Evolutionary conservation across 78 protist genomes (phyloP), one percentile per base, ranked within the genome.

Genomic region (Dictyostelium brefeldianum): DNA sequence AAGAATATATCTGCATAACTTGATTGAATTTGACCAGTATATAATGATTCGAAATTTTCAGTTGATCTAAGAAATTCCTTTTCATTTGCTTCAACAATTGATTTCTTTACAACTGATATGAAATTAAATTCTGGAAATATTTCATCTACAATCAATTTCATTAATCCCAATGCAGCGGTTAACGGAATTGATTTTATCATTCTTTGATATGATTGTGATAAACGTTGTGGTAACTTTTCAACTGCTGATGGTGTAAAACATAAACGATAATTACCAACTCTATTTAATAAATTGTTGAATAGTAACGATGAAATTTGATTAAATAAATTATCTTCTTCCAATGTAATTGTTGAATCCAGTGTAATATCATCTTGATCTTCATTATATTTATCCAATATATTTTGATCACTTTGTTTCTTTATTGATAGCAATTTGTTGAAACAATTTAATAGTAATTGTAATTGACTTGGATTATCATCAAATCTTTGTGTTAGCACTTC

Each of bases 241-340:
- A 41, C 50, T n/a, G 17, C 4, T 29, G 14, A 17, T 47, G 78
- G 83, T 50, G 81, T 27, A 47, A 77, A 87, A 50, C 93, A 87
- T 5, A 77, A 43, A 6, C 93, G 36, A 50, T 87, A 87, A 41
- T 87, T 53, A 22, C 78, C 50, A 18, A 87, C n/a, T 25, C 93
- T 29, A 77, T 41, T 50, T 48, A 62, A 25, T 48, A 87, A 54
- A 9, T 77, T 80, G 18, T 87, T 81, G 27, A 87, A 48, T 62
- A 87, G 31, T 20, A 17, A 6, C 15, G 31, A 18, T 12, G 83
- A 74, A 3, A 46, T 27, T 62, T 46, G 59, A 29, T 87, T 25
- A n/a, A 77, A 77, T 11, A 27, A 17, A 17, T 27, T 22, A 18
- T 87, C 83, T 43, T 87, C 93, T 9, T 74, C 56, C 2, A 36